Percentiles rank a stretch among this genome's conserved stretches.
phyloP scores from a whole-genome alignment of 1,284 basidiomycete species.

The Heliocybe sulcata region DNA sequence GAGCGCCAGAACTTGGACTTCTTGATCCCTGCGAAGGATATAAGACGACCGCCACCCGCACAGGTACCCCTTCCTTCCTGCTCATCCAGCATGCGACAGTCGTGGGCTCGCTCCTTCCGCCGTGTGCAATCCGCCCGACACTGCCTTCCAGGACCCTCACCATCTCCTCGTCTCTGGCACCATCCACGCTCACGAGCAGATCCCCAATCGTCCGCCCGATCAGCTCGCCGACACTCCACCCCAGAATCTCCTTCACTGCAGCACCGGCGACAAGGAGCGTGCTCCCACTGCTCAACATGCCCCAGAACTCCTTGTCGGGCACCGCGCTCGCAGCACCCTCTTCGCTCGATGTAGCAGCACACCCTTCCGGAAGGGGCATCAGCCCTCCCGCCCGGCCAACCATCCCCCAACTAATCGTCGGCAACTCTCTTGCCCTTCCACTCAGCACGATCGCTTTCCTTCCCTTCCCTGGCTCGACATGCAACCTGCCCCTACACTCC shows the following conservation, averaged over 20 bases:
- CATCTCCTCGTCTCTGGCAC: constrained; percentile 3
- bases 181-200: constrained; percentile 29
- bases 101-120: constrained; percentile 12
- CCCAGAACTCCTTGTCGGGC: constrained; percentile 48
- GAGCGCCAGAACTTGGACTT: neutral
- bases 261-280: constrained; percentile 46
- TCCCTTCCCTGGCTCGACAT: constrained; percentile 86
- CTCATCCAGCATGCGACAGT: constrained; percentile 23
- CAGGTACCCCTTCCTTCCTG: constrained; percentile 25
- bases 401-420: constrained; percentile 52
- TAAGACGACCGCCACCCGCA: constrained; percentile 28
- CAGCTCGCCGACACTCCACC: constrained; percentile 64
- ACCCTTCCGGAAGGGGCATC: constrained; percentile 7
- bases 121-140: constrained; percentile 18
- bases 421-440: constrained; percentile 66
- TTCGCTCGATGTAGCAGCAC: neutral
- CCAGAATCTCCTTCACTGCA: constrained; percentile 47
- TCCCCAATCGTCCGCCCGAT: constrained; percentile 58
- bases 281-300: constrained; percentile 39
- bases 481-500: constrained; percentile 78
- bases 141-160: constrained; percentile 14
- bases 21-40: constrained; percentile 22
- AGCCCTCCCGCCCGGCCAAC: constrained; percentile 44
- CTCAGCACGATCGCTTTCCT: constrained; percentile 84
- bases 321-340: neutral